Base-by-base conservation (phyloP, 2,329 filamentous ascomycete genomes). In the Fusarium paranaense region DNA sequence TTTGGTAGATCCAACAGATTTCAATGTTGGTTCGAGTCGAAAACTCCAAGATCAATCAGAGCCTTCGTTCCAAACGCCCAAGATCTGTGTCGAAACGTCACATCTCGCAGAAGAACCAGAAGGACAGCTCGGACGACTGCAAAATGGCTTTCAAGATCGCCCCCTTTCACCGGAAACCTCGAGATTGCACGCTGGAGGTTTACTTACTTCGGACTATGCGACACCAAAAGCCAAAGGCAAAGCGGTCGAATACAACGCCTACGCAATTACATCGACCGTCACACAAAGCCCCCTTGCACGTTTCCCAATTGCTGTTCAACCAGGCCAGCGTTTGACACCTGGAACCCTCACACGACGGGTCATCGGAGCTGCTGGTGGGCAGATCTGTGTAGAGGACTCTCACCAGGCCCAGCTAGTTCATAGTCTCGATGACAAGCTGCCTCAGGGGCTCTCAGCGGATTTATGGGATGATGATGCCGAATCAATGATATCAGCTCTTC, bases 221-320 rank as follows among this genome's bases (percentile, higher is more conserved):
- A 73, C 64, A 11, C 69, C 67, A 8, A 50, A 37, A 50, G 47
- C 25, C 16, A 61, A 20, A 30, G 33, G 42, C 37, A 65, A 40
- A 45, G 52, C 52, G 2, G 13, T 71, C 10, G 67, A 73, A 14
- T 65, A 71, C 25, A 75, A 59, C 33, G 71, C 68, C 45, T 22
- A 59, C 9, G 68, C 73, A 9, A 33, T 69, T 60, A 67, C 38
- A 25, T 73, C 70, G 14, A 22, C 71, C 5, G 72, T 72, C 16
- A 56, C 61, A n/a, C 63, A 50, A 20, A 78, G 76, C 5, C 76
- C 78, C 5, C 47, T 80, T 52, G 78, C 74, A 25, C 77, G 75
- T 37, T 80, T 80, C n/a, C 78, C 79, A 6, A 80, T 80, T n/a
- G 63, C 70, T n/a, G 60, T 72, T 18, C 66, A 76, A 22, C 71